A percentile compares a stretch with the other conserved stretches of the same genome.
These are phyloP conservation scores for Anisodus acutangulus DNA, from an alignment of 257 asterid species.

Conservation along the genomic window DNA sequence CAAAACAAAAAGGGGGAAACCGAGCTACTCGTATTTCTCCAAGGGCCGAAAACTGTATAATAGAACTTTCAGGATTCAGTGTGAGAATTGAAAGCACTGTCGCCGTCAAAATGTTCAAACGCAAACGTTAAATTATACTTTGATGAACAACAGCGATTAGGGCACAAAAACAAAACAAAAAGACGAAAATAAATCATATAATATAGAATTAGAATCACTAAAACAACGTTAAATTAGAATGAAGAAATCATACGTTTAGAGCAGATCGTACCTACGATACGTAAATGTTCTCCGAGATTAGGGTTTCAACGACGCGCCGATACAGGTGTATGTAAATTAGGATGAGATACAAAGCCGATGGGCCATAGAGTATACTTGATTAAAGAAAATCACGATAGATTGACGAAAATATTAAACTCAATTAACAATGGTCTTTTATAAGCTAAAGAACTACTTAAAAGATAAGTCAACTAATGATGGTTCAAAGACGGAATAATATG, in stretches of 20 bases:
- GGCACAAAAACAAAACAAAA: background rate
- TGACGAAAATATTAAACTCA: no score
- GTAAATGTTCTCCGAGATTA: background rate
- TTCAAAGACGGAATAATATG: no score
- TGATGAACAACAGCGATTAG: background rate
- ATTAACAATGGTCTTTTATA: no score
- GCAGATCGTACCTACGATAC: conserved; percentile 5
- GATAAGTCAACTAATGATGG: no score
- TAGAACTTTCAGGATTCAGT: background rate
- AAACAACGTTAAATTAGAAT: background rate
- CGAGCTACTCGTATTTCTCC: background rate
- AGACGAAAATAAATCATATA: no score
- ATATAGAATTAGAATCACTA: background rate
- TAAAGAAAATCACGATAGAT: no score
- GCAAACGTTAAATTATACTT: background rate
- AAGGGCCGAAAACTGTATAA: background rate
- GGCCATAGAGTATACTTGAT: background rate
- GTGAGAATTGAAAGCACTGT: background rate
- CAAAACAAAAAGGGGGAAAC: background rate
- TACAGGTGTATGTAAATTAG: background rate
- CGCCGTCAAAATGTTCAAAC: conserved; percentile 6
- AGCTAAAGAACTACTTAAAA: no score
- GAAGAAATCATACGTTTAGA: background rate
- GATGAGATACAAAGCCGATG: background rate
- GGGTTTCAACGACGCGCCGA: background rate